phyloP scores from a whole-genome alignment of 2,329 filamentous ascomycete species.

The Phaeosphaeria sp. region DNA sequence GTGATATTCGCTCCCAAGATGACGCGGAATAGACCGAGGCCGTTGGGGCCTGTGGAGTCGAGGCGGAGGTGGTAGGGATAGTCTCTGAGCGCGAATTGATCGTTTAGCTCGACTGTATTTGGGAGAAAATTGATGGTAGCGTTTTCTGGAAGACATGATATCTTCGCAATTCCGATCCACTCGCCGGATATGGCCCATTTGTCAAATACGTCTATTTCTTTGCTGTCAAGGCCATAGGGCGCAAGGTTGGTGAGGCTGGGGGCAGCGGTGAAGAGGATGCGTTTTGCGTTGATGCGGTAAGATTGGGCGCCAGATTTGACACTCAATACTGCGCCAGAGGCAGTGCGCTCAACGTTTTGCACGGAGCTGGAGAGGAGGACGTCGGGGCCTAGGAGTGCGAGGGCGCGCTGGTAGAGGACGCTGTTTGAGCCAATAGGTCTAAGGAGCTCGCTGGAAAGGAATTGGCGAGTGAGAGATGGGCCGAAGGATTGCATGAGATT shows the following conservation, averaged over 20 bases:
- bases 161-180: slow-evolving; percentile 20
- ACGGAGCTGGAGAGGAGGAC: slow-evolving; percentile 18
- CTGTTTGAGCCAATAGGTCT: slow-evolving; percentile 24
- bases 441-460: slow-evolving; percentile 14
- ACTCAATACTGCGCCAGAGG: slow-evolving; percentile 4
- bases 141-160: slow-evolving; percentile 29
- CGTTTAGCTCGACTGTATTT: slow-evolving; percentile 7
- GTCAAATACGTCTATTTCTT: slow-evolving; percentile 18
- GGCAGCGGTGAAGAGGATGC: slow-evolving; percentile 22
- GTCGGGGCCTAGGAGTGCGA: slow-evolving; percentile 18
- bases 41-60: slow-evolving; percentile 24
- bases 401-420: slow-evolving; percentile 29
- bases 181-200: slow-evolving; percentile 12
- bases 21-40: slow-evolving; percentile 19
- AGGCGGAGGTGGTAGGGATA: slow-evolving; percentile 22
- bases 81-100: slow-evolving; percentile 25
- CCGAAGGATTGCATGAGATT: slow-evolving; percentile 29
- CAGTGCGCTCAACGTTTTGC: slow-evolving; percentile 4
- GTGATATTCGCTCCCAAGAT: slow-evolving; percentile 22
- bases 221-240: slow-evolving; percentile 16
- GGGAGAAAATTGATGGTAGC: slow-evolving; percentile 18
- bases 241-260: slow-evolving; percentile 16
- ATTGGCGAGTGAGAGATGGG: slow-evolving; percentile 16
- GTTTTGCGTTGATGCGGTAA: slow-evolving; percentile 24
- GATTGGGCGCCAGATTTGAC: slow-evolving; percentile 9